Evolutionary conservation across 2,329 filamentous ascomycete genomes (phyloP).

Genomic region (Aotearoamyces nothofagi): DNA sequence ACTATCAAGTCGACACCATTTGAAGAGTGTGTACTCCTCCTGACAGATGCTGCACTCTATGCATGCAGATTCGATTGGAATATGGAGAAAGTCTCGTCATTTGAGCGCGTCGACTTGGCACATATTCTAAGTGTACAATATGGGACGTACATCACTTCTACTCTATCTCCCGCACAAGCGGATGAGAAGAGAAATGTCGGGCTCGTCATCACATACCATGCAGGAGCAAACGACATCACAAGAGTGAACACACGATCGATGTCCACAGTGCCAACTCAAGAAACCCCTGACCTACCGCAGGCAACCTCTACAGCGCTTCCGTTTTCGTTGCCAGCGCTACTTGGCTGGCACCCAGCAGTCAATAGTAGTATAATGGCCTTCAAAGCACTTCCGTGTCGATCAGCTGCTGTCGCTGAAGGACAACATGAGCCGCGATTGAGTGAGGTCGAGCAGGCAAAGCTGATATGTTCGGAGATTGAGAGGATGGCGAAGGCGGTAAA

Average conservation of each 20-base stretch:
- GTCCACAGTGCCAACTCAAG: constrained; percentile 27
- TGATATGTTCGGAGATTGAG: constrained; percentile 65
- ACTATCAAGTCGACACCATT: constrained; percentile 57
- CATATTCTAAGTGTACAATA: constrained; percentile 59
- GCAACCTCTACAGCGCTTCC: constrained; percentile 4
- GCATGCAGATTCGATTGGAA: constrained; percentile 90
- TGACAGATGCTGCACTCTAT: constrained; percentile 77
- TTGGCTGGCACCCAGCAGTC: constrained; percentile 5
- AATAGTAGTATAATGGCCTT: constrained; percentile 30
- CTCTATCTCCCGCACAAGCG: constrained; percentile 60
- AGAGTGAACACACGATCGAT: constrained; percentile 79
- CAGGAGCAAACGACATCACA: constrained; percentile 54
- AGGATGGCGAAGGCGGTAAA: constrained; percentile 40
- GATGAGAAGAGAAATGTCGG: constrained; percentile 74
- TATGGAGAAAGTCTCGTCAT: constrained; percentile 83
- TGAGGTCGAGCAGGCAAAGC: constrained; percentile 18
- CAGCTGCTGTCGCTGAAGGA: constrained; percentile 20
- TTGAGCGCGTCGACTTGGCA: constrained; percentile 68
- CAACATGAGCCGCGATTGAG: constrained; percentile 7
- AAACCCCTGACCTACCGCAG: constrained; percentile 5
- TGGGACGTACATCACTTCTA: constrained; percentile 84
- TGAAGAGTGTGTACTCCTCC: constrained; percentile 74
- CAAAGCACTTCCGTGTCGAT: constrained; percentile 35
- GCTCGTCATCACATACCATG: constrained; percentile 63
- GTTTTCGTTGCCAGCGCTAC: constrained; percentile 6